Evolutionary conservation across 2,329 filamentous ascomycete species (phyloP).

Genomic region (Fusarium sp.): DNA sequence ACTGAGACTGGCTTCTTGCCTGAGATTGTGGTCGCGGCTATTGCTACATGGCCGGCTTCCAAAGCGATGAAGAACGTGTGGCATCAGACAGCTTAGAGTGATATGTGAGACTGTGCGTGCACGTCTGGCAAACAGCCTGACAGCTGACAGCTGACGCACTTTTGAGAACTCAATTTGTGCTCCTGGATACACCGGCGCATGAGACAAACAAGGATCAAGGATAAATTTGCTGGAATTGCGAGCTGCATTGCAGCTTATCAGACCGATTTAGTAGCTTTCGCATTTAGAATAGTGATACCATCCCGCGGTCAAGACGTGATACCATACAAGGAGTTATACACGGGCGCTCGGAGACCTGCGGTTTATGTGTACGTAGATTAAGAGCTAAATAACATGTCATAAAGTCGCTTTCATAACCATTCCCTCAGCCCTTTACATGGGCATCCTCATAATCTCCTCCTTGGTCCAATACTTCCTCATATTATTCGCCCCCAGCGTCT

Average conservation of each 20-base stretch:
- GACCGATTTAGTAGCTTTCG: slow-evolving; percentile 4
- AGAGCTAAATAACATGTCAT: slow-evolving; percentile 11
- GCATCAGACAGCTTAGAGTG: slow-evolving; percentile 52
- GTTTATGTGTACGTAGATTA: slow-evolving; percentile 12
- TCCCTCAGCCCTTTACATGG: slow-evolving; percentile 65
- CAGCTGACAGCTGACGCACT: neutral
- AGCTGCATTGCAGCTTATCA: neutral
- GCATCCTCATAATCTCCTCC: slow-evolving; percentile 78
- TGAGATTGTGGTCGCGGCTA: slow-evolving; percentile 56
- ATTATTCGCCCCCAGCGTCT: slow-evolving; percentile 79
- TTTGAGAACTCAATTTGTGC: neutral
- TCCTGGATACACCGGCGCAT: slow-evolving; percentile 1
- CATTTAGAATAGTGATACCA: slow-evolving; percentile 26
- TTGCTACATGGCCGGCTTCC: slow-evolving; percentile 60
- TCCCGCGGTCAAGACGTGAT: slow-evolving; percentile 7
- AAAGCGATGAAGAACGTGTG: slow-evolving; percentile 62
- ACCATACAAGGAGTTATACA: slow-evolving; percentile 4
- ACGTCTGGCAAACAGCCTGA: neutral
- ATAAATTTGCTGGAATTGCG: neutral
- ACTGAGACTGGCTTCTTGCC: slow-evolving; percentile 69
- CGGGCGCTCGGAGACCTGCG: slow-evolving; percentile 23
- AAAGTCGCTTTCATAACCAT: neutral
- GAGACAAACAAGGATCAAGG: neutral
- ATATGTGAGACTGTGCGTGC: neutral
- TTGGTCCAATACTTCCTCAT: slow-evolving; percentile 86